These are phyloP conservation scores for Jamesozyma rosinii DNA, from an alignment of 805 yeast species.

Conservation along the genomic window DNA sequence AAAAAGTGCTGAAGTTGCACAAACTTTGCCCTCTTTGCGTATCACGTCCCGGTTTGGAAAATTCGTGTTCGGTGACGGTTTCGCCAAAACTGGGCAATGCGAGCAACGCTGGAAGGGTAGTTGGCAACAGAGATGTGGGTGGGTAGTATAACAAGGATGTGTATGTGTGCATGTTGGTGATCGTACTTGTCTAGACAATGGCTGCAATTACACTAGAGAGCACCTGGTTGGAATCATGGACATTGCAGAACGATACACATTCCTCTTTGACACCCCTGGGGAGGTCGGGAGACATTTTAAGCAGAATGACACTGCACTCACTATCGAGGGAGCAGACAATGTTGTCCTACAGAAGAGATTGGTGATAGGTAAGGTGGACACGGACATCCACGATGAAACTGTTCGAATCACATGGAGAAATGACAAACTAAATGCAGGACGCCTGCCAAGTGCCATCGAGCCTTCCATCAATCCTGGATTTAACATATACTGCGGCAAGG, in stretches of 20 bases:
- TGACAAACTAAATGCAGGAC: neutral
- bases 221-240: neutral
- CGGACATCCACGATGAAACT: neutral
- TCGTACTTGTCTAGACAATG: too few relatives aligned
- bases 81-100: neutral
- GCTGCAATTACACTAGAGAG: too few relatives aligned
- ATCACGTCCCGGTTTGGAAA: neutral
- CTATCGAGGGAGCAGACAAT: constrained; percentile 9
- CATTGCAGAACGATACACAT: constrained; percentile 11
- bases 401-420: constrained; percentile 14
- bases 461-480: constrained; percentile 6
- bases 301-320: constrained; percentile 12
- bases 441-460: constrained; percentile 2
- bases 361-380: constrained; percentile 1
- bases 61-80: neutral
- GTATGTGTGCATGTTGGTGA: too few relatives aligned
- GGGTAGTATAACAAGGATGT: too few relatives aligned
- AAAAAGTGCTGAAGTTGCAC: neutral
- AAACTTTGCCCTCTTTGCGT: neutral
- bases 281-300: constrained; percentile 8
- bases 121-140: too few relatives aligned
- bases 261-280: constrained; percentile 13
- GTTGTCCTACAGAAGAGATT: constrained; percentile 14
- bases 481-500: constrained; percentile 1
- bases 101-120: too few relatives aligned